phyloP scores from a whole-genome alignment of 352 stramenopile genomes.

The Globisporangium radiosum region DNA sequence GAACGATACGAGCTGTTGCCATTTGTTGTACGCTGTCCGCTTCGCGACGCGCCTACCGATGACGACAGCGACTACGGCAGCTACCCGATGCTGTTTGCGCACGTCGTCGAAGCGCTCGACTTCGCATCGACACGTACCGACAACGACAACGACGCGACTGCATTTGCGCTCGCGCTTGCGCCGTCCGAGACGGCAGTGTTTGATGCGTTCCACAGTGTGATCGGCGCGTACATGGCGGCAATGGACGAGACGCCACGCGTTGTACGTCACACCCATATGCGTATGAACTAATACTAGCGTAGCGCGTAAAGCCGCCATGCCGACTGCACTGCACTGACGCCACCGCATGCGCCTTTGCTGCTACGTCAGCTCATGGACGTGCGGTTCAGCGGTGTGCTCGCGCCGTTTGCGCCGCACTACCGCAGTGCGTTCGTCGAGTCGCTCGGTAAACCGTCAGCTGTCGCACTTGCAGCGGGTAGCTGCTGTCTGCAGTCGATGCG shows the following conservation, averaged over 20 bases:
- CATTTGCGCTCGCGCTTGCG: slow-evolving; percentile 3
- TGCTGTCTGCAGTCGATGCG: slow-evolving; percentile 19
- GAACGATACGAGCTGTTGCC: neutral
- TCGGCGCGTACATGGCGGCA: slow-evolving; percentile 36
- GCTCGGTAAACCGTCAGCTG: slow-evolving; percentile 22
- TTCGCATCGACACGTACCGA: too few species aligned
- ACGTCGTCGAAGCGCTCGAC: neutral
- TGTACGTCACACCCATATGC: slow-evolving; percentile 13
- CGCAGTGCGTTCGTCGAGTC: slow-evolving; percentile 15
- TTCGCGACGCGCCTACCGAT: neutral
- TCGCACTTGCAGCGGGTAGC: slow-evolving; percentile 19
- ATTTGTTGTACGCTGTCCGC: neutral
- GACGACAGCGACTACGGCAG: neutral
- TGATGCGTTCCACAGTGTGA: slow-evolving; percentile 29
- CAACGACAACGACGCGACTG: slow-evolving; percentile 11
- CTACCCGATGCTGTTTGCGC: neutral
- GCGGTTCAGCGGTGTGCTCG: slow-evolving; percentile 26
- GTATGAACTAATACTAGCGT: neutral
- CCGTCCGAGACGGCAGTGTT: slow-evolving; percentile 33
- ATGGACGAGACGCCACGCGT: slow-evolving; percentile 36
- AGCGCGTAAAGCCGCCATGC: neutral
- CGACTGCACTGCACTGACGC: neutral
- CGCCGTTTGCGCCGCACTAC: slow-evolving; percentile 28
- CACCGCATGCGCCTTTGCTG: neutral
- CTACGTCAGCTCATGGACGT: slow-evolving; percentile 18